A percentile compares a stretch with the other conserved stretches of the same genome.
Evolutionary conservation across 2,329 filamentous ascomycete species (phyloP).

Genomic region (Ophiosphaerella herpotricha): DNA sequence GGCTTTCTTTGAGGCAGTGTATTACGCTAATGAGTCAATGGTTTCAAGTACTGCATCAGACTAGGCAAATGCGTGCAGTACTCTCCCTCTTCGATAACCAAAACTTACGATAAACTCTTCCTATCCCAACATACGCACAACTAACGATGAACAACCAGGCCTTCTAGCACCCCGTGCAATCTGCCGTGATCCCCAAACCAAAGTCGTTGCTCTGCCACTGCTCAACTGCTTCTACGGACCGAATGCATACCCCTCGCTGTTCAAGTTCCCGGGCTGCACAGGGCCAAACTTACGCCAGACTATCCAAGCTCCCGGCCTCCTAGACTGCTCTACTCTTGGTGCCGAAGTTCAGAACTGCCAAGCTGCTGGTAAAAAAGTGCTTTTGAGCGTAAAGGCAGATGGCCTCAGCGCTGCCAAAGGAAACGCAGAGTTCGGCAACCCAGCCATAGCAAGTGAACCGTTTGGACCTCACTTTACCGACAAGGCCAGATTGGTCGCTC

Average conservation of each 20-base stretch:
- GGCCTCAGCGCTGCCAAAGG: constrained; percentile 28
- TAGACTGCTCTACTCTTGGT: constrained; percentile 46
- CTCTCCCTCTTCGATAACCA: too few species aligned
- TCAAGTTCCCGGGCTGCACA: constrained; percentile 43
- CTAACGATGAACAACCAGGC: constrained; percentile 7
- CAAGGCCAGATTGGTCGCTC: not conserved
- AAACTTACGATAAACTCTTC: not conserved
- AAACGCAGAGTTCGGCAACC: constrained; percentile 22
- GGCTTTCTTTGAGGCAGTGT: too few species aligned
- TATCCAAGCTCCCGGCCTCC: constrained; percentile 43
- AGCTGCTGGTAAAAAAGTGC: constrained; percentile 44
- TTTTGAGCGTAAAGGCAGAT: constrained; percentile 44
- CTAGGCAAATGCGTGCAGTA: too few species aligned
- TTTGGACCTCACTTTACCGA: constrained; percentile 15
- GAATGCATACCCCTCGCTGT: constrained; percentile 36
- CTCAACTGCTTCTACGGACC: constrained; percentile 40
- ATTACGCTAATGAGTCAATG: too few species aligned
- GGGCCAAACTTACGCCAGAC: constrained; percentile 36
- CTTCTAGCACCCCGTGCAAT: constrained; percentile 34
- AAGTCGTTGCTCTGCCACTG: constrained; percentile 46
- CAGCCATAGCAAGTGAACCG: not conserved
- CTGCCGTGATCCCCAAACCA: constrained; percentile 41
- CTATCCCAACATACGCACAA: not conserved
- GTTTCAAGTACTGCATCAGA: too few species aligned
- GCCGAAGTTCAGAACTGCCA: constrained; percentile 44